phyloP scores from a whole-genome alignment of 352 stramenopile genomes.

The Globisporangium polare region DNA sequence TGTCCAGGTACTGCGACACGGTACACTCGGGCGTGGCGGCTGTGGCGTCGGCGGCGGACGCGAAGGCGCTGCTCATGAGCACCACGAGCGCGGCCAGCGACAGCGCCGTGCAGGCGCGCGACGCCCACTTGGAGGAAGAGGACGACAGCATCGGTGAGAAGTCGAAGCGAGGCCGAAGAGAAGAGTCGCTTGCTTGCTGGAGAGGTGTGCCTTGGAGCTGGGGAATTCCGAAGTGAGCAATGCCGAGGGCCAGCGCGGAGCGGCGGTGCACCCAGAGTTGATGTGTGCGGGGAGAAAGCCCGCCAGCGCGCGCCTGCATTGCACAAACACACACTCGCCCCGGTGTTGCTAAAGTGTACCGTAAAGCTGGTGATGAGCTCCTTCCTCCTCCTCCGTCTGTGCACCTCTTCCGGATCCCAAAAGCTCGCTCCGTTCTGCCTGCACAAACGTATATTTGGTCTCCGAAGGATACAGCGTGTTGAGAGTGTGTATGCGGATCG shows the following conservation, averaged over 20 bases:
- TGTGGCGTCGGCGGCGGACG: conserved; percentile 4
- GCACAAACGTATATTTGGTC: neutral
- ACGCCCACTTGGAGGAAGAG: conserved; percentile 10
- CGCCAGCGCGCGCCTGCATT: neutral
- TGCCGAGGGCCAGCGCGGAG: neutral
- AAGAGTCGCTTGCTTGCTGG: conserved; percentile 2
- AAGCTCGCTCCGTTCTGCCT: neutral
- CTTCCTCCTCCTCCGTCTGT: neutral
- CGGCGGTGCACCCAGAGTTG: neutral
- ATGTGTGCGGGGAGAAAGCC: neutral
- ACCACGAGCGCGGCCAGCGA: conserved; percentile 12
- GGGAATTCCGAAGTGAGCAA: conserved; percentile 15
- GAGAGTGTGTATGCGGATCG: neutral
- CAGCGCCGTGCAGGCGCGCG: conserved; percentile 10
- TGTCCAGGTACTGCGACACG: conserved; percentile 36
- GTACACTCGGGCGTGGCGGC: conserved; percentile 5
- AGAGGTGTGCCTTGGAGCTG: conserved; percentile 6
- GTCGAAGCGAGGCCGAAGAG: neutral
- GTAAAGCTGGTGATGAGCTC: neutral
- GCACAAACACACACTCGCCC: neutral
- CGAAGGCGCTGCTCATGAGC: conserved; percentile 12
- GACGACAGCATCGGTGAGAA: neutral
- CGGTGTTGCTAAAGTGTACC: neutral
- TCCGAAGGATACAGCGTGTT: neutral
- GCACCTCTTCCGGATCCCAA: neutral